Evolutionary conservation across 768 basidiomycete species (phyloP).

Genomic region (Tylopilus rubrobrunneus): DNA sequence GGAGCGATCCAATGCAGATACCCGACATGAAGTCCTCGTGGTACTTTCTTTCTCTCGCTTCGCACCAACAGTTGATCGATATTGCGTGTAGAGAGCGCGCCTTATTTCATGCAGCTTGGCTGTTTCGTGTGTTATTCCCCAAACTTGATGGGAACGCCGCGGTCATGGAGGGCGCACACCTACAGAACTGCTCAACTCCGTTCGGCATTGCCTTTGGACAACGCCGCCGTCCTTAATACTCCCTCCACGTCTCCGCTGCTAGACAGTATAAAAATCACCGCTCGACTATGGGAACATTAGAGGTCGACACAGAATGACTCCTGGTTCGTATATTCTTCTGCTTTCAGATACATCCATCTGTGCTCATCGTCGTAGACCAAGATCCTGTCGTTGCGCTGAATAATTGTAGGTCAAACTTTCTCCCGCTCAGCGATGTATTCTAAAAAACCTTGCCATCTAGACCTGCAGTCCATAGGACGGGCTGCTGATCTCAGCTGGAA

Average conservation of each 20-base stretch:
- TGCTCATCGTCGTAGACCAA: constrained; percentile 22
- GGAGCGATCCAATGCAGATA: constrained; percentile 35
- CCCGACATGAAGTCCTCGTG: constrained; percentile 37
- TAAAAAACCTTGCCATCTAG: constrained; percentile 29
- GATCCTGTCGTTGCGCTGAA: constrained; percentile 35
- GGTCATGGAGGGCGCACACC: constrained; percentile 26
- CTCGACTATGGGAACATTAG: constrained; percentile 12
- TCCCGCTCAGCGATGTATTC: not conserved
- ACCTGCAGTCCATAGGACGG: constrained; percentile 47
- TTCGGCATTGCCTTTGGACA: constrained; percentile 26
- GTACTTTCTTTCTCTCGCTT: constrained; percentile 27
- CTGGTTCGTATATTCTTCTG: constrained; percentile 7
- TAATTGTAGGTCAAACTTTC: constrained; percentile 34
- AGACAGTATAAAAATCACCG: constrained; percentile 26
- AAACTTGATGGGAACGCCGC: constrained; percentile 25
- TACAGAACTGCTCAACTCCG: constrained; percentile 24
- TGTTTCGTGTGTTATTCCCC: constrained; percentile 27
- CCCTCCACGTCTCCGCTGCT: constrained; percentile 16
- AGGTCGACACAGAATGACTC: constrained; percentile 23
- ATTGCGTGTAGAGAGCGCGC: constrained; percentile 31
- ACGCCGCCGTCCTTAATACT: constrained; percentile 24
- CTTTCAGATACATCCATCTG: not conserved
- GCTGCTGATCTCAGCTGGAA: constrained; percentile 51
- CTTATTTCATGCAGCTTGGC: constrained; percentile 29
- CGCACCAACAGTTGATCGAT: constrained; percentile 32